Conservation (phyloP, 495 filamentous ascomycete species). For the Penicillium herquei region DNA sequence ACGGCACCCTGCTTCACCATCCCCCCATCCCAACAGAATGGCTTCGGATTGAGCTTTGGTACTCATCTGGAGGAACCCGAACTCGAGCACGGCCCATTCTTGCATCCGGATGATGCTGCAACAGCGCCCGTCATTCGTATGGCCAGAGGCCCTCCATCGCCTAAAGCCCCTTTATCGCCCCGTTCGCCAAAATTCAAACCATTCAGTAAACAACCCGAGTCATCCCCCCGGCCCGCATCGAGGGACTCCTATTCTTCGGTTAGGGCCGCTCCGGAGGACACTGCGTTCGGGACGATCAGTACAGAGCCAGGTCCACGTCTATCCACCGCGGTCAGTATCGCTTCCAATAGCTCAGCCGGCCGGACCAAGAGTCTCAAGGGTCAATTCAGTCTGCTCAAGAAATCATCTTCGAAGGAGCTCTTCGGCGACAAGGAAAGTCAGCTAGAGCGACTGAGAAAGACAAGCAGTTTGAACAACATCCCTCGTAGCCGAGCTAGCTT, state of each 20-base stretch:
- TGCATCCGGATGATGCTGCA: constrained; percentile 75
- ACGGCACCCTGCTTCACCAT: constrained; percentile 32
- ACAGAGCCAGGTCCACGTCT: constrained; percentile 40
- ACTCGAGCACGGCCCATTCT: constrained; percentile 35
- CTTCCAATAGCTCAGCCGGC: constrained; percentile 39
- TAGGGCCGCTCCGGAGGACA: constrained; percentile 30
- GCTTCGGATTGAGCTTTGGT: constrained; percentile 73
- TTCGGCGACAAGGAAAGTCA: constrained; percentile 33
- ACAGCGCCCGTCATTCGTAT: constrained; percentile 82
- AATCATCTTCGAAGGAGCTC: constrained; percentile 39
- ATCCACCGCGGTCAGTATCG: constrained; percentile 40
- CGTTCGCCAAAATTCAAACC: constrained; percentile 38
- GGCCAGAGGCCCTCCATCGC: constrained; percentile 77
- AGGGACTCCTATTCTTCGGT: constrained; percentile 41
- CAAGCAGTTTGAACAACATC: constrained; percentile 40
- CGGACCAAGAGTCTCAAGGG: constrained; percentile 39
- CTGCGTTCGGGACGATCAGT: constrained; percentile 43
- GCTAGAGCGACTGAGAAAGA: constrained; percentile 34
- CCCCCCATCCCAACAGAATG: constrained; percentile 36
- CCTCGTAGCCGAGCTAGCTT: constrained; percentile 40
- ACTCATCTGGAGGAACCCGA: constrained; percentile 46
- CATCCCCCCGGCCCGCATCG: constrained; percentile 32
- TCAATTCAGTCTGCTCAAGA: constrained; percentile 33
- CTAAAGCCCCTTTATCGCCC: constrained; percentile 50
- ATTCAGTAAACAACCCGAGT: constrained; percentile 29